Conservation (phyloP, 2,329 filamentous ascomycete species). For the Trichoderma arundinaceum region DNA sequence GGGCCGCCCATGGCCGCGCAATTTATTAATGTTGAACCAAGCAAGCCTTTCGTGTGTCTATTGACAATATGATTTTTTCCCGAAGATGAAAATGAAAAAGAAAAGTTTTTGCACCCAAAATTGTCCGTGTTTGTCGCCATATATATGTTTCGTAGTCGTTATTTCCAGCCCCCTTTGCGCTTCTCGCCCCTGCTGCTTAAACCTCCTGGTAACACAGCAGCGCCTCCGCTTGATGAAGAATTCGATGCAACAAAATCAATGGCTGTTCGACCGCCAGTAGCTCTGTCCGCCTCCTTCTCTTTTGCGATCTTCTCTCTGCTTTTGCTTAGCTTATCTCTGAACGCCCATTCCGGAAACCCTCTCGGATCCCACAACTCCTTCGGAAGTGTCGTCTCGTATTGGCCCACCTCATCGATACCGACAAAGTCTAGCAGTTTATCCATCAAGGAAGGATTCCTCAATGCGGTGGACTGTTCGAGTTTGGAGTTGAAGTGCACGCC, state of each 20-base stretch:
- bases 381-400: slow-evolving; percentile 69
- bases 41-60: slow-evolving; percentile 11
- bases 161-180: slow-evolving; percentile 46
- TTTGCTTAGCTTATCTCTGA: slow-evolving; percentile 55
- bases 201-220: slow-evolving; percentile 31
- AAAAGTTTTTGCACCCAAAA: neutral
- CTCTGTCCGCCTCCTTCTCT: slow-evolving; percentile 53
- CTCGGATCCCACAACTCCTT: slow-evolving; percentile 63
- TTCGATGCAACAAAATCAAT: slow-evolving; percentile 57
- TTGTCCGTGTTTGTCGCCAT: neutral
- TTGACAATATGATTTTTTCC: neutral
- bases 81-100: neutral
- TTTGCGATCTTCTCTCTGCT: slow-evolving; percentile 54
- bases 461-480: slow-evolving; percentile 67
- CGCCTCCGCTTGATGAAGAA: slow-evolving; percentile 35
- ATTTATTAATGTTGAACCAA: slow-evolving; percentile 34
- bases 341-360: slow-evolving; percentile 61
- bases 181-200: slow-evolving; percentile 42
- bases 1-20: slow-evolving; percentile 26
- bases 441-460: slow-evolving; percentile 74
- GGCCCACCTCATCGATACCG: slow-evolving; percentile 53
- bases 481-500: slow-evolving; percentile 80
- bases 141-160: neutral
- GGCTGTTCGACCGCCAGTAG: slow-evolving; percentile 47
- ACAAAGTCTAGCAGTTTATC: slow-evolving; percentile 76